A percentile compares a stretch with the other conserved stretches of the same genome.
These are phyloP conservation scores for Diplodia intermedia DNA, from an alignment of 2,329 filamentous ascomycete genomes.

Conservation along the genomic window DNA sequence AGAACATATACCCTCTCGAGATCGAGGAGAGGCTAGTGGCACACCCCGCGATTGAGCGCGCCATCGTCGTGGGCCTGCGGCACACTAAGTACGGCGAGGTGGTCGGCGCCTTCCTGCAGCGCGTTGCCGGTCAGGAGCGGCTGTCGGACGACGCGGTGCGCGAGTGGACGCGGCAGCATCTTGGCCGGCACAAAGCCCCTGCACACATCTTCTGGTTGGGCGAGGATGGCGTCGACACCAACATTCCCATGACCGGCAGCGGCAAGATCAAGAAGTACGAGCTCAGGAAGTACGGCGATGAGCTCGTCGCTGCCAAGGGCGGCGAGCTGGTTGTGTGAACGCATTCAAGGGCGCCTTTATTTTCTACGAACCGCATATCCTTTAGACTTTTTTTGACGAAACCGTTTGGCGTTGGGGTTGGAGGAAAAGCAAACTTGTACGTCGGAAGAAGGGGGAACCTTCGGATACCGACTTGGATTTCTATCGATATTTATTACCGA, in stretches of 20 bases:
- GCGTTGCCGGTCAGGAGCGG: conserved; percentile 35
- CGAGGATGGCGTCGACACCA: conserved; percentile 46
- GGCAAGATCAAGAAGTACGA: conserved; percentile 56
- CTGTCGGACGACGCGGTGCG: conserved; percentile 46
- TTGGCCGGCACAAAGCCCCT: conserved; percentile 62
- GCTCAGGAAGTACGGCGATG: conserved; percentile 34
- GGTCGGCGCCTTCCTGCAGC: conserved; percentile 67
- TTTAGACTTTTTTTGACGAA: not conserved
- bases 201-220: conserved; percentile 79
- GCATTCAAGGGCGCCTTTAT: not conserved
- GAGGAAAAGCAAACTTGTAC: conserved; percentile 10
- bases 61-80: conserved; percentile 73
- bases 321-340: not conserved
- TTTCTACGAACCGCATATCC: not conserved
- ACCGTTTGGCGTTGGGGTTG: conserved; percentile 8
- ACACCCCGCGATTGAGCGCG: conserved; percentile 67
- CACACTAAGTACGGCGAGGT: conserved; percentile 77
- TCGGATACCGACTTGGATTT: conserved; percentile 7
- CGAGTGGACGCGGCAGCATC: conserved; percentile 47
- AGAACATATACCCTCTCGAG: conserved; percentile 68
- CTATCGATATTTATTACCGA: not conserved
- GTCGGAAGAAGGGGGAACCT: not conserved
- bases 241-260: conserved; percentile 52
- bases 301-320: conserved; percentile 13
- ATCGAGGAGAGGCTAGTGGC: conserved; percentile 75